Evolutionary conservation across 2,329 filamentous ascomycete genomes (phyloP).

Genomic region (Alternaria sp.): DNA sequence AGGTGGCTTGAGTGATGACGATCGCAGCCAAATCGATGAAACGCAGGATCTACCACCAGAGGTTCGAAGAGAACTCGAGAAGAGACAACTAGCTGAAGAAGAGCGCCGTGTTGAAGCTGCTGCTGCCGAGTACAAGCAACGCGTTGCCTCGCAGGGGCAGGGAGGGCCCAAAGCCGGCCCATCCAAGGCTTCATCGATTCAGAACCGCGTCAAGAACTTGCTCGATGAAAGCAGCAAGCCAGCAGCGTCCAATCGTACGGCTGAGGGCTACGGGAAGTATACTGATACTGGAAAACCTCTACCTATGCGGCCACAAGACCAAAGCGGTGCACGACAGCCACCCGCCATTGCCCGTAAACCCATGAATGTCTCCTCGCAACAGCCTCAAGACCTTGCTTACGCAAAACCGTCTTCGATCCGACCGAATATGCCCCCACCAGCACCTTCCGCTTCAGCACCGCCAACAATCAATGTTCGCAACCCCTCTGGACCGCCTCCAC

Average conservation of each 20-base stretch:
- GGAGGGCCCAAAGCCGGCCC: slow-evolving; percentile 55
- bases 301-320: slow-evolving; percentile 42
- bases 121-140: slow-evolving; percentile 84
- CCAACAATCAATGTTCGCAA: slow-evolving; percentile 41
- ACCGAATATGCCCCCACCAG: slow-evolving; percentile 32
- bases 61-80: slow-evolving; percentile 88
- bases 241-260: slow-evolving; percentile 70
- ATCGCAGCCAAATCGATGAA: slow-evolving; percentile 70
- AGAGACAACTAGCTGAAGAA: slow-evolving; percentile 81
- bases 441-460: slow-evolving; percentile 45
- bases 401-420: slow-evolving; percentile 37
- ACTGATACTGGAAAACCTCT: slow-evolving; percentile 61
- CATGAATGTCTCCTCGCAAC: slow-evolving; percentile 41
- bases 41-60: slow-evolving; percentile 82
- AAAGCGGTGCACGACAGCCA: slow-evolving; percentile 30
- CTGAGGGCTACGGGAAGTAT: slow-evolving; percentile 89
- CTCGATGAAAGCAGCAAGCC: slow-evolving; percentile 74
- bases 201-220: slow-evolving; percentile 87
- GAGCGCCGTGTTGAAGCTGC: slow-evolving; percentile 89
- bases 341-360: slow-evolving; percentile 59
- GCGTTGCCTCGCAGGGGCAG: slow-evolving; percentile 70
- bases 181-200: slow-evolving; percentile 81
- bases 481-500: slow-evolving; percentile 54
- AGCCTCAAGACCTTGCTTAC: slow-evolving; percentile 38
- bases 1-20: slow-evolving; percentile 73